A percentile compares a stretch with the other conserved stretches of the same genome.
phyloP scores from a whole-genome alignment of 768 basidiomycete genomes.

The Boletus rubroflammeus region DNA sequence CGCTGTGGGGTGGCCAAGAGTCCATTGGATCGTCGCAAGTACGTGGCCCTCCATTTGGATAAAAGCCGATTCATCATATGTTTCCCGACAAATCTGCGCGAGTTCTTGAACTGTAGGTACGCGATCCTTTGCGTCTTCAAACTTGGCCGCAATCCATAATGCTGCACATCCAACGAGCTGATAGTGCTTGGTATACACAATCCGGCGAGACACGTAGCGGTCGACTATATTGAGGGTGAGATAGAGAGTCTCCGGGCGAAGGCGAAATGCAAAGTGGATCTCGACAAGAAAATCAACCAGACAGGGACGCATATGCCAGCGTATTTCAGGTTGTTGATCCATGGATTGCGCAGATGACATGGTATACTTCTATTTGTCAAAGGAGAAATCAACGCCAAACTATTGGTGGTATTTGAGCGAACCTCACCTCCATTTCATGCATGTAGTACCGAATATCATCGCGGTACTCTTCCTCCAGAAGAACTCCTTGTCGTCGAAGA shows the following conservation, averaged over 20 bases:
- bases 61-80: conserved; percentile 96
- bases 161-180: conserved; percentile 98
- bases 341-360: conserved; percentile 93
- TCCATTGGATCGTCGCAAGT: conserved; percentile 94
- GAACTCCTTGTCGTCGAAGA: conserved; percentile 65
- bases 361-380: conserved; percentile 60
- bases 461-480: conserved; percentile 93
- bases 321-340: conserved; percentile 98
- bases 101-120: conserved; percentile 95
- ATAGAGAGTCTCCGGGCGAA: conserved; percentile 97
- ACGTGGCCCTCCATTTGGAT: conserved; percentile 99
- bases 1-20: conserved; percentile 93
- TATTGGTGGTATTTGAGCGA: background rate
- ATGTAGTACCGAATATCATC: conserved; percentile 93
- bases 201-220: conserved; percentile 96
- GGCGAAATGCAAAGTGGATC: conserved; percentile 95
- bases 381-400: conserved; percentile 6
- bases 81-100: conserved; percentile 91
- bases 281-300: conserved; percentile 99
- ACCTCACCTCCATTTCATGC: conserved; percentile 96
- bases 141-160: conserved; percentile 98
- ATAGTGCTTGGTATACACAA: conserved; percentile 99
- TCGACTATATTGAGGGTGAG: conserved; percentile 98
- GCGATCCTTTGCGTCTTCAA: conserved; percentile 98
- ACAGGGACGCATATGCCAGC: conserved; percentile 99